phyloP scores from a whole-genome alignment of 768 basidiomycete species.

The Trametes cinnabarina region DNA sequence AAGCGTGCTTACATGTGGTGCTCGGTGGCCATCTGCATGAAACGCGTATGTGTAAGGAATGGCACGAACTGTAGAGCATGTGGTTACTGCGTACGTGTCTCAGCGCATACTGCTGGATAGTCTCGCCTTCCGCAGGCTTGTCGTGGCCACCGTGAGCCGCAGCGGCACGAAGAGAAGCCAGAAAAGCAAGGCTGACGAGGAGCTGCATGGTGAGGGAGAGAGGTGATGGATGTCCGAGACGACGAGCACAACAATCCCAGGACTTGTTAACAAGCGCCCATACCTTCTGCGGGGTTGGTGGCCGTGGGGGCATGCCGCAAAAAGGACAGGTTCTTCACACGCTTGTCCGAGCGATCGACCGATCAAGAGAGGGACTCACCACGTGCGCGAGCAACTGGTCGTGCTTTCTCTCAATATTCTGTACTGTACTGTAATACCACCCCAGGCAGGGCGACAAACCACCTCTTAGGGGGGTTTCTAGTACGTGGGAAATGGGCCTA shows the following conservation, averaged over 20 bases:
- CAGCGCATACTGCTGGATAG: constrained; percentile 80
- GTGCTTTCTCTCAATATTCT: too few species aligned
- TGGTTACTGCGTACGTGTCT: constrained; percentile 71
- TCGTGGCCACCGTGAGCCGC: constrained; percentile 64
- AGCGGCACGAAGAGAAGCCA: constrained; percentile 31
- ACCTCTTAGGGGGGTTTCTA: too few species aligned
- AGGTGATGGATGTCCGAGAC: not conserved
- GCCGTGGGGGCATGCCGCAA: too few species aligned
- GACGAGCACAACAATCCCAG: not conserved
- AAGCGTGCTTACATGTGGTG: constrained; percentile 81
- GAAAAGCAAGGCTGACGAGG: constrained; percentile 41
- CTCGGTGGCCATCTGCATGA: constrained; percentile 76
- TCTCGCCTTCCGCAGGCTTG: constrained; percentile 53
- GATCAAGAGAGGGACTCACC: not conserved
- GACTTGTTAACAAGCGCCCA: not conserved
- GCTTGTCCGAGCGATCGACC: not conserved
- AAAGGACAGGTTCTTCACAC: not conserved
- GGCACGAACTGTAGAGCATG: not conserved
- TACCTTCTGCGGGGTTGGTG: not conserved
- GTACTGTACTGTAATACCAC: too few species aligned
- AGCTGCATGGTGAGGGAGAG: constrained; percentile 44
- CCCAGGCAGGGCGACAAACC: too few species aligned
- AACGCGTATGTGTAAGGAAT: not conserved
- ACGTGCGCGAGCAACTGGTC: too few species aligned
- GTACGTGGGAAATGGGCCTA: too few species aligned